Base-by-base conservation (phyloP, 2,329 filamentous ascomycete species). In the Emmonsia crescens region DNA sequence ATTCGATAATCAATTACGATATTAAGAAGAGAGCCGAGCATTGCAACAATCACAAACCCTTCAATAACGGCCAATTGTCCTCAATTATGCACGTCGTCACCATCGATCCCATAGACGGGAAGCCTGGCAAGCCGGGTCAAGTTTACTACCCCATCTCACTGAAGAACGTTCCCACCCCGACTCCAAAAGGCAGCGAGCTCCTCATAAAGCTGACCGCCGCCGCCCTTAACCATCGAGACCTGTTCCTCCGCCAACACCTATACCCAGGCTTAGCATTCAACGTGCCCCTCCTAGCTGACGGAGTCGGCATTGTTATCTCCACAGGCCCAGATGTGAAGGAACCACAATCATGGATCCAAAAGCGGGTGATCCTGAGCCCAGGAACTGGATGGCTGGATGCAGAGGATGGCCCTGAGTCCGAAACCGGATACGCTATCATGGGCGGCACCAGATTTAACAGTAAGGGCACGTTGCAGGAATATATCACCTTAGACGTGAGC, bases 181-280 rank as follows among this genome's bases (percentile, higher is more conserved):
- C 78, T 1, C 87, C 87, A 0, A 82, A 83, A 31, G 82, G 83
- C 19, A 80, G 80, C 64, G 82, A 96, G 73, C 79, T 96, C 66
- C 80, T 95, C 6, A 79, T 97, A 64, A 85, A 84, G 69, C 79
- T 97, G 70, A 82, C 83, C 42, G 89, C 91, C 59, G 89, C 87
- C 1, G 88, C 93, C 16, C 85, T 97, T 58, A 97, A 97, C 79
- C 94, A 97, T 78, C 89, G 92, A 69, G 94, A 97, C 75, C 85
- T 96, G 68, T 97, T 96, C 78, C 89, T 96, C 75, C 89, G 93
- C 60, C 91, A 94, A 74, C 88, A 92, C 71, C 85, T 96, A 48
- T 97, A 97, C 79, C 93, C 93, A 0, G 88, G 84, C 68, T 88
- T 91, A 60, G 87, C 88, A 14, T 96, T 96, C 74, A 82, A 83